phyloP scores from a whole-genome alignment of 2,329 filamentous ascomycete genomes.

The Penicillium olsonii region DNA sequence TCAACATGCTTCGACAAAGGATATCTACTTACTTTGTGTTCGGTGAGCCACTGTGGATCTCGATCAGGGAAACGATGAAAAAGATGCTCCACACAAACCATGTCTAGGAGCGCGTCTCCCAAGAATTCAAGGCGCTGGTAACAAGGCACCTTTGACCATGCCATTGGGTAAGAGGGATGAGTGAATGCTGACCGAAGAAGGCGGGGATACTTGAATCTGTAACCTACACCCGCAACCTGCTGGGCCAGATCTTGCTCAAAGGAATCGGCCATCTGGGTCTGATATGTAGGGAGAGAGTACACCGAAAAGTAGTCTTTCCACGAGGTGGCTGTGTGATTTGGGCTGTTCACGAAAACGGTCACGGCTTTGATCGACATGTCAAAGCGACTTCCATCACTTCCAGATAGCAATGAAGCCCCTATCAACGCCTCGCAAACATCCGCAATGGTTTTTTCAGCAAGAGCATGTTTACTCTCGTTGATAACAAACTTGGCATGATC shows the following conservation, averaged over 20 bases:
- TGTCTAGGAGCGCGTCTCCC: conserved; percentile 84
- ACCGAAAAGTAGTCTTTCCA: conserved; percentile 73
- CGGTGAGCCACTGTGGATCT: conserved; percentile 94
- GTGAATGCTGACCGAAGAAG: conserved; percentile 82
- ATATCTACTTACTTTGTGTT: conserved; percentile 68
- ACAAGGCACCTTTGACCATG: conserved; percentile 76
- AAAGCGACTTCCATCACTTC: conserved; percentile 53
- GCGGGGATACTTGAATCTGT: conserved; percentile 72
- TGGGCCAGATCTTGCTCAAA: conserved; percentile 68
- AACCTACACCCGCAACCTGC: conserved; percentile 62
- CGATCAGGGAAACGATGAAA: conserved; percentile 74
- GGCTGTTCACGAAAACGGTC: conserved; percentile 63
- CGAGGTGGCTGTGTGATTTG: conserved; percentile 66
- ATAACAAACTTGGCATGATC: conserved; percentile 52
- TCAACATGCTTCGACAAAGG: not conserved
- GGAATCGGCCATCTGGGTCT: conserved; percentile 62
- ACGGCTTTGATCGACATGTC: conserved; percentile 63
- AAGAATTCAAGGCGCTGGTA: conserved; percentile 93
- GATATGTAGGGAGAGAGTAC: conserved; percentile 73
- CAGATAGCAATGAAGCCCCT: conserved; percentile 71
- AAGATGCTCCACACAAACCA: conserved; percentile 79
- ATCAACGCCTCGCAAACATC: conserved; percentile 95
- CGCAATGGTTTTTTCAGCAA: conserved; percentile 87
- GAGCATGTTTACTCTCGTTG: conserved; percentile 56
- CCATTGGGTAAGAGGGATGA: conserved; percentile 77